These are phyloP conservation scores for Lenzites betulinus DNA, from an alignment of 768 basidiomycete genomes.

Conservation along the genomic window DNA sequence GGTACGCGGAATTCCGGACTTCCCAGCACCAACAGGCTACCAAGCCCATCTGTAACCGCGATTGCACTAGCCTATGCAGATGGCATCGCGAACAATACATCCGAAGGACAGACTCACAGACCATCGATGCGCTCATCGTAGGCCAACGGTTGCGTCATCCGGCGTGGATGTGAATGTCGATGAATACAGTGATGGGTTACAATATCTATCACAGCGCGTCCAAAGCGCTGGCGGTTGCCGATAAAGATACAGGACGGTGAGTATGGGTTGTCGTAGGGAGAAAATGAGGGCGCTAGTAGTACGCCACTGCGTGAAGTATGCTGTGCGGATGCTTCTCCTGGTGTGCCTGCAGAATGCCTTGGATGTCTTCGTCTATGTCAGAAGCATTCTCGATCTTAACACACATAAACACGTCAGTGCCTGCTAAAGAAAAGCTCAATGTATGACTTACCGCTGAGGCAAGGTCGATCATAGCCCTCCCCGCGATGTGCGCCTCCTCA, in stretches of 20 bases:
- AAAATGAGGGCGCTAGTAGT: conserved; percentile 66
- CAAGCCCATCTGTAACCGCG: not conserved
- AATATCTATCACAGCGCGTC: not conserved
- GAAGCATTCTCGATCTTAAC: conserved; percentile 78
- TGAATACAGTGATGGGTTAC: conserved; percentile 7
- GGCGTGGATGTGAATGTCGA: not conserved
- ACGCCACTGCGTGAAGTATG: conserved; percentile 88
- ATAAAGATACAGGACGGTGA: conserved; percentile 10
- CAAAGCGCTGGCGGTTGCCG: not conserved
- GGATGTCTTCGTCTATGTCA: conserved; percentile 92
- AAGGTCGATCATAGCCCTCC: conserved; percentile 91
- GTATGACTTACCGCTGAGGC: conserved; percentile 73
- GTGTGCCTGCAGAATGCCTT: conserved; percentile 79
- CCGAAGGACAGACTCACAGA: not conserved
- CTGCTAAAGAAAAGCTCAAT: conserved; percentile 1
- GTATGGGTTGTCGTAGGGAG: not conserved
- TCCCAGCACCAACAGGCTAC: not conserved
- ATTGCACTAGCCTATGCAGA: not conserved
- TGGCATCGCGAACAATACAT: not conserved
- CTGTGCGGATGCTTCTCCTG: conserved; percentile 91
- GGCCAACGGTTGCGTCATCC: conserved; percentile 12
- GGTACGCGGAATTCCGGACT: no score
- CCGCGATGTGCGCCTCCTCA: conserved; percentile 96
- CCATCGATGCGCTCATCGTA: conserved; percentile 8
- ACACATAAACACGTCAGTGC: not conserved